Conservation (phyloP, 164 flowering plant genomes). For the Vitis rupestris region DNA sequence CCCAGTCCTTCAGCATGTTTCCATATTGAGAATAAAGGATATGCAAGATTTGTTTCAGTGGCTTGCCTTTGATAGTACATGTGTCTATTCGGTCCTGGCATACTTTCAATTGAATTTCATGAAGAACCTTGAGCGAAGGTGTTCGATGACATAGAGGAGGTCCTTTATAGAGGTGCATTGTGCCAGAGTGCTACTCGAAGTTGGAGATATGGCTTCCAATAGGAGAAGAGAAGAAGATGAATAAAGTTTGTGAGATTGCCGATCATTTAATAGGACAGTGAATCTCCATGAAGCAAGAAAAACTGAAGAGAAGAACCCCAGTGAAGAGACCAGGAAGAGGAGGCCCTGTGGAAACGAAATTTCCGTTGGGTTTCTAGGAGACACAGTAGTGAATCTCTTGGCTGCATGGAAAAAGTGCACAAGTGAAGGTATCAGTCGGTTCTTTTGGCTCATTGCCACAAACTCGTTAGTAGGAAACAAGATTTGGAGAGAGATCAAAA, state of each 20-base stretch:
- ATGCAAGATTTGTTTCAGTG: slow-evolving; percentile 30
- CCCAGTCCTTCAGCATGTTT: slow-evolving; percentile 20
- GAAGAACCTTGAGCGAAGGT: slow-evolving; percentile 20
- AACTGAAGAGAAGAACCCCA: not conserved
- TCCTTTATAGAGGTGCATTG: slow-evolving; percentile 17
- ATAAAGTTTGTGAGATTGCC: slow-evolving; percentile 1
- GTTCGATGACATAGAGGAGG: slow-evolving; percentile 19
- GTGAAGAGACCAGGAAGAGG: slow-evolving; percentile 1
- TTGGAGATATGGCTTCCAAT: slow-evolving; percentile 20
- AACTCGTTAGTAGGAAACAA: slow-evolving; percentile 41
- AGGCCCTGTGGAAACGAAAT: not conserved
- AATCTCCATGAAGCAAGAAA: slow-evolving; percentile 17
- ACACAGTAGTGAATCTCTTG: slow-evolving; percentile 37
- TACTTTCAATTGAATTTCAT: slow-evolving; percentile 19
- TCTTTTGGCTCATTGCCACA: slow-evolving; percentile 41
- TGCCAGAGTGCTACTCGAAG: slow-evolving; percentile 21
- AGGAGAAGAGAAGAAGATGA: slow-evolving; percentile 17
- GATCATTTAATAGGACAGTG: slow-evolving; percentile 1
- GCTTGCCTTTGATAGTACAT: slow-evolving; percentile 25
- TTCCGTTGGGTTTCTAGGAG: slow-evolving; percentile 41
- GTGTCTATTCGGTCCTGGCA: slow-evolving; percentile 12
- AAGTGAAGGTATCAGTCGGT: slow-evolving; percentile 53
- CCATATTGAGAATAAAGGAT: slow-evolving; percentile 4
- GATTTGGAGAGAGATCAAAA: slow-evolving; percentile 37
- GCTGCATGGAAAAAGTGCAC: slow-evolving; percentile 57